Base-by-base conservation (phyloP, 1,139 yeast genomes). In the Zhuliangozyma parablackwelliae region DNA sequence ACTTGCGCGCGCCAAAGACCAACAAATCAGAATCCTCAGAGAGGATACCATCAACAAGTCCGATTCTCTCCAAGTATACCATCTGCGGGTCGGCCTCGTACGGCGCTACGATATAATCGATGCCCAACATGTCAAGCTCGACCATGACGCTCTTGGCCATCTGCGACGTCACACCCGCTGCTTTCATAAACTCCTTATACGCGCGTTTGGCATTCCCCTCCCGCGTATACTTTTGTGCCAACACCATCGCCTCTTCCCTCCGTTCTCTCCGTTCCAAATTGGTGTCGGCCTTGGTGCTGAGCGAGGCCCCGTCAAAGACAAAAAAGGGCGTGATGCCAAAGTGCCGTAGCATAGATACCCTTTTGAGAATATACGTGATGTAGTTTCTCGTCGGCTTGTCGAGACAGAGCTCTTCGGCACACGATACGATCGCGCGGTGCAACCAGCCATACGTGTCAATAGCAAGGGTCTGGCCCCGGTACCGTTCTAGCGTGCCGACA, bases 41-140 rank as follows among this genome's bases (percentile, higher is more conserved):
- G 9, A 94, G 69, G 7, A 94, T 85, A 0, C 94, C 98, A 45
- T 88, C 84, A 8, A 89, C 94, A 1, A 77, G 40, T 0, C 94
- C 94, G 0, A 64, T 49, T 41, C 78, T 78, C 55, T 92, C 98
- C 34, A 94, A 68, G 51, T 82, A 88, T 7, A 92, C 97, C 83
- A 94, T 78, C 57, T 94, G 98, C 0, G 98, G 86, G 57, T 94
- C 99, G 0, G 98, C 98, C 61, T 94, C 99, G 56, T 89, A 94
- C 0, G 99, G 99, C 0, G 99, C 98, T 8, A 94, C 98, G 12
- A 92, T 77, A 51, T 78, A 92, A 44, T 72, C 72, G 33, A 94
- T 78, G 1, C 63, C 60, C 34, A 72, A 66, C n/a, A 57, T 51
- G 48, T 80, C 81, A 44, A 94, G 69, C 46, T 78, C 82, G 26